Conservation (phyloP, 2,329 filamentous ascomycete species). For the Calonectria montana region DNA sequence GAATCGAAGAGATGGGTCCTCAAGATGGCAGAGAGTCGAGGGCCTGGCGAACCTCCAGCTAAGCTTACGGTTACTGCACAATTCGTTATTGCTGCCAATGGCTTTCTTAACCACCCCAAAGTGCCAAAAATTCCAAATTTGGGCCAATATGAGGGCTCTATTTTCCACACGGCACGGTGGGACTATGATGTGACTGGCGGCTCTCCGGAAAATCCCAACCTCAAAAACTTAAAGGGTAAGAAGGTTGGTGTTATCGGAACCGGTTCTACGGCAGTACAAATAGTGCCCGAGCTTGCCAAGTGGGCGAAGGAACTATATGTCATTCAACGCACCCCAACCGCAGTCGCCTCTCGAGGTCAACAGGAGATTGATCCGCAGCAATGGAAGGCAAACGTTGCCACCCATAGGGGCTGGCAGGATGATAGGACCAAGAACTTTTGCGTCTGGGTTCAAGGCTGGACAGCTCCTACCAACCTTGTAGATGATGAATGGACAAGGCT, state of each 20-base stretch:
- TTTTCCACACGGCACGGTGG: not conserved
- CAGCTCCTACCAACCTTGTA: not conserved
- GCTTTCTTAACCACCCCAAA: not conserved
- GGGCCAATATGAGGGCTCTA: not conserved
- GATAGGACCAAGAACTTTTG: not conserved
- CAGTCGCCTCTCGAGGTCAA: not conserved
- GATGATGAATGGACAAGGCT: not conserved
- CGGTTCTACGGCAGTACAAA: not conserved
- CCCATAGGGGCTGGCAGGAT: not conserved
- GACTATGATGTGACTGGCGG: not conserved
- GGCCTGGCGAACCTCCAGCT: not conserved
- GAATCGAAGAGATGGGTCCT: not conserved
- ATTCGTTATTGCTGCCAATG: not conserved
- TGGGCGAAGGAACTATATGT: not conserved
- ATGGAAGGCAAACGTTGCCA: not conserved
- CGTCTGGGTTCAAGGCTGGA: not conserved
- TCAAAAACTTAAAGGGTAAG: not conserved
- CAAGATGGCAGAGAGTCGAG: not conserved
- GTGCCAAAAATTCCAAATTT: not conserved
- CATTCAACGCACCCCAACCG: not conserved
- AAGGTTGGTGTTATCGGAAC: not conserved
- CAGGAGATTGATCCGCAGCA: not conserved
- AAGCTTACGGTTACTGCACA: not conserved
- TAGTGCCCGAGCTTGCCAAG: not conserved
- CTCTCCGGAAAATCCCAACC: not conserved